Evolutionary conservation across 768 basidiomycete species (phyloP).

Genomic region (Krasilnikovozyma curviuscula): DNA sequence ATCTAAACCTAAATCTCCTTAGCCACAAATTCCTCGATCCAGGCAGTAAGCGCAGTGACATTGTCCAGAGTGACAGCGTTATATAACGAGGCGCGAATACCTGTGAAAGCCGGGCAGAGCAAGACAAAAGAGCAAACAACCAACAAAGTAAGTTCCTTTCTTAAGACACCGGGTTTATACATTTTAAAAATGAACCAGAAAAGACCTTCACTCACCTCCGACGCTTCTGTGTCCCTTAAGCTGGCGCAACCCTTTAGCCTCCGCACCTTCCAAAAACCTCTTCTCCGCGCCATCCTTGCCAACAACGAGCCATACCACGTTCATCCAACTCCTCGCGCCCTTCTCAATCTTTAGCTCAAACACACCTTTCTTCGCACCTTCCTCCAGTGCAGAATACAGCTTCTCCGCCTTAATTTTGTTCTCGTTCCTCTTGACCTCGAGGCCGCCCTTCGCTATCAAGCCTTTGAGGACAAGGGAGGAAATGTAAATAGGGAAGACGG

Average conservation of each 20-base stretch:
- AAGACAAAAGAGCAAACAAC: slow-evolving; percentile 14
- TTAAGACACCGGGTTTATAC: too few relatives aligned
- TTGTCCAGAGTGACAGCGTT: slow-evolving; percentile 68
- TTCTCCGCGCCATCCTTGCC: slow-evolving; percentile 48
- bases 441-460: slow-evolving; percentile 22
- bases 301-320: slow-evolving; percentile 53
- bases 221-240: slow-evolving; percentile 58
- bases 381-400: slow-evolving; percentile 52
- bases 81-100: slow-evolving; percentile 69
- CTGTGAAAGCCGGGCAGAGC: too few relatives aligned
- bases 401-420: slow-evolving; percentile 57
- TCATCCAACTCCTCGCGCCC: slow-evolving; percentile 81
- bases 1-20: too few relatives aligned
- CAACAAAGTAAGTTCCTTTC: background rate
- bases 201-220: slow-evolving; percentile 10
- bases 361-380: slow-evolving; percentile 51
- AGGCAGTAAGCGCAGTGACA: slow-evolving; percentile 34
- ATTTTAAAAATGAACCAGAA: too few relatives aligned
- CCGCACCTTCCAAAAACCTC: slow-evolving; percentile 61
- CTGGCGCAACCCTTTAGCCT: slow-evolving; percentile 57
- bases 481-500: slow-evolving; percentile 78
- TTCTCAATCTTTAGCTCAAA: slow-evolving; percentile 48
- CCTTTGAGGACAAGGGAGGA: slow-evolving; percentile 63
- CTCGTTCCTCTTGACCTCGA: slow-evolving; percentile 37
- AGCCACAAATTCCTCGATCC: slow-evolving; percentile 26